A percentile compares a stretch with the other conserved stretches of the same genome.
Conservation (phyloP, 2,329 filamentous ascomycete genomes). For the Claviceps fusiformis region DNA sequence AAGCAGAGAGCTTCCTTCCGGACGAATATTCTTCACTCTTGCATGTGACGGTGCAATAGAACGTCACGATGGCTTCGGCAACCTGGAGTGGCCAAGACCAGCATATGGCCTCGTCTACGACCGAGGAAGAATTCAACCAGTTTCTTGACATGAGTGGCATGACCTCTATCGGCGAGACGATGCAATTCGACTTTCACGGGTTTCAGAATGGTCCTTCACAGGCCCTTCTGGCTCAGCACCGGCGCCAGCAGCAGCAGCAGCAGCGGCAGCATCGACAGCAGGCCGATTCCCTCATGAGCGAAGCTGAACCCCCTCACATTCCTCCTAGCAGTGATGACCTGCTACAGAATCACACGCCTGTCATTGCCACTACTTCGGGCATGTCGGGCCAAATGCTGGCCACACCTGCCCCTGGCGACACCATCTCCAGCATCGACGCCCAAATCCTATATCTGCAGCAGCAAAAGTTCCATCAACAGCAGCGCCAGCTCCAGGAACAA, state of each 20-base stretch:
- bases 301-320: constrained; percentile 17
- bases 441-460: constrained; percentile 54
- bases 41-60: not conserved
- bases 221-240: constrained; percentile 16
- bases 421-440: constrained; percentile 47
- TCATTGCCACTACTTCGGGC: constrained; percentile 32
- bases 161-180: constrained; percentile 35
- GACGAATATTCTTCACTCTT: not conserved
- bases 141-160: constrained; percentile 49
- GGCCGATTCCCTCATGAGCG: constrained; percentile 23
- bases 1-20: not conserved
- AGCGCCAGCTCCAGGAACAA: constrained; percentile 44
- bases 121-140: constrained; percentile 51
- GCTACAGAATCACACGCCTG: constrained; percentile 30
- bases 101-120: constrained; percentile 28
- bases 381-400: constrained; percentile 33
- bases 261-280: constrained; percentile 9
- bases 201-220: constrained; percentile 31
- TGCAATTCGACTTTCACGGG: constrained; percentile 47
- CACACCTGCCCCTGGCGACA: constrained; percentile 29
- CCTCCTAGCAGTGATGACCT: constrained; percentile 20
- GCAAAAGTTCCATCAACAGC: constrained; percentile 48
- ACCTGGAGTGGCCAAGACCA: constrained; percentile 45
- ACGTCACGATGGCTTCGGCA: constrained; percentile 36
- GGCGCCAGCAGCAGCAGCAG: constrained; percentile 10